Conservation (phyloP, 129 eudicot genomes). For the Lactuca saligna region DNA sequence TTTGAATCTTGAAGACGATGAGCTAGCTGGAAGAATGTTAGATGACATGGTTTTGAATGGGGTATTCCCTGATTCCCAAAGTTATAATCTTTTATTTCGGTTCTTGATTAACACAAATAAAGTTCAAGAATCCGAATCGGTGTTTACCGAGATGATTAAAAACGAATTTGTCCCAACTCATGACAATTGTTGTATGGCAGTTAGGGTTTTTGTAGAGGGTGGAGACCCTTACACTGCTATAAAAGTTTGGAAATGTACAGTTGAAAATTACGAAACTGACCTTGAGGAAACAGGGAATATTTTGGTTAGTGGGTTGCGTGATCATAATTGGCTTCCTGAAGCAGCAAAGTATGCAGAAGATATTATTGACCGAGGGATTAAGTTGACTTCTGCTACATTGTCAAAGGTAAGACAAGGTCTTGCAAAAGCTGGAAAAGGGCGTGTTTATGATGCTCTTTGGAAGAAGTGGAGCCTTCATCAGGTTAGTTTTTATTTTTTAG, state of each 20-base stretch:
- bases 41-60: constrained; percentile 84
- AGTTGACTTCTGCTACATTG: constrained; percentile 56
- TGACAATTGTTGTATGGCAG: constrained; percentile 51
- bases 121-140: constrained; percentile 49
- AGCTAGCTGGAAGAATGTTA: constrained; percentile 46
- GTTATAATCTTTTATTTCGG: constrained; percentile 51
- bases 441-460: constrained; percentile 63
- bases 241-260: constrained; percentile 71
- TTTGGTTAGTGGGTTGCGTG: constrained; percentile 65
- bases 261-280: constrained; percentile 45
- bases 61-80: constrained; percentile 60
- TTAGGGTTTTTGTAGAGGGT: constrained; percentile 44
- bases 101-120: constrained; percentile 39
- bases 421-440: constrained; percentile 48
- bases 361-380: constrained; percentile 66
- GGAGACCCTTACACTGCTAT: constrained; percentile 61
- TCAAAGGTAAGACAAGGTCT: constrained; percentile 67
- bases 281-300: constrained; percentile 75
- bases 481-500: constrained; percentile 15
- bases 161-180: constrained; percentile 69
- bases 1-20: constrained; percentile 44
- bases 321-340: constrained; percentile 63
- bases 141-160: constrained; percentile 66
- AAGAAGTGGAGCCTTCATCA: constrained; percentile 59
- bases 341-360: constrained; percentile 89